Evolutionary conservation across 176 grass and related monocot species (phyloP), one percentile per base, ranked within the genome.

Genomic region (Aegilops sharonensis): DNA sequence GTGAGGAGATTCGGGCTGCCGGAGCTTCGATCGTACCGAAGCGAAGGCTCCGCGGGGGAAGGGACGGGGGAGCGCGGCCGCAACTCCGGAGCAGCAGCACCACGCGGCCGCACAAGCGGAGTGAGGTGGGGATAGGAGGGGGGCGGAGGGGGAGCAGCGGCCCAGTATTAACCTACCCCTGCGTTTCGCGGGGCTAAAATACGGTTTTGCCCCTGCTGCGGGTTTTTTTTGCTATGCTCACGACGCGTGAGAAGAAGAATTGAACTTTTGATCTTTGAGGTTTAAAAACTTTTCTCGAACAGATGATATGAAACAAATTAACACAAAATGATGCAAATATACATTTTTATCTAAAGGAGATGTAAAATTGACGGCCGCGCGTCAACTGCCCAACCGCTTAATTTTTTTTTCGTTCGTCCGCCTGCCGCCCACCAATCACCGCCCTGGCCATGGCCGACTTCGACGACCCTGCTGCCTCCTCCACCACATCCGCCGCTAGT

Each of bases 71-170:
- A 62, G 62, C 59, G 60, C 61, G 43, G 85, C 85, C 50, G 61
- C 47, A 84, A 71, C 80, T 14, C 66, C 88, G 73, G 43, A 62
- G 56, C 31, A 31, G 87, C 62, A 59, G 25, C 80, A 63, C 72
- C 76, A 81, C 83, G 75, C 81, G 85, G 75, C 89, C 85, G 85
- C 85, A 88, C 69, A 76, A 75, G 85, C 81, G 81, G 81, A 85
- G 77, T 63, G 68, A 50, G 81, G 77, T 40, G 85, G 81, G 81
- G 77, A 71, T 88, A 64, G 77, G 85, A 68, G 75, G 32, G 8
- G 39, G 52, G 43, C 18, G 23, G 65, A 75, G 23, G 73, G 73
- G 77, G 77, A 24, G 40, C 35, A 21, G 89, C 74, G 76, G 69
- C 59, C 76, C 62, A 42, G 85, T 78, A 64, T 70, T 78, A 73